A percentile compares a stretch with the other conserved stretches of the same genome.
Conservation (phyloP, 1,284 basidiomycete genomes). For the Ustilago vetiveriae region DNA sequence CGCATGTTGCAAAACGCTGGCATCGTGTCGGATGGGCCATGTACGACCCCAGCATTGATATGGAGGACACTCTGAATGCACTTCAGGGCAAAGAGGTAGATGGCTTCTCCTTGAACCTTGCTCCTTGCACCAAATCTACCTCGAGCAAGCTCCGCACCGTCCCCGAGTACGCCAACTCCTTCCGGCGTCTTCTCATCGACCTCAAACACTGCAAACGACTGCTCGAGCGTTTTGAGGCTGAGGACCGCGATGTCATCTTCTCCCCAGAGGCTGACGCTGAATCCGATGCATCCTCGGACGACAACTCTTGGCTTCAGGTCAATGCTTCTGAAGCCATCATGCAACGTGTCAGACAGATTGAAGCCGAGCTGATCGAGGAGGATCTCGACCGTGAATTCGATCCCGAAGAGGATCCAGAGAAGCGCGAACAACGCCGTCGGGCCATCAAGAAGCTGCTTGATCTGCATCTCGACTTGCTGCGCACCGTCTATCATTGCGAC, state of each 20-base stretch:
- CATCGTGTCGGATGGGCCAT: slow-evolving; percentile 60
- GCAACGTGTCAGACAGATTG: slow-evolving; percentile 25
- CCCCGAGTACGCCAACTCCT: slow-evolving; percentile 53
- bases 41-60: slow-evolving; percentile 53
- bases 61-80: slow-evolving; percentile 43
- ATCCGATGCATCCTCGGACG: slow-evolving; percentile 6
- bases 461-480: slow-evolving; percentile 58
- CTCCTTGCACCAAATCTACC: slow-evolving; percentile 50
- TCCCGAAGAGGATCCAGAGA: slow-evolving; percentile 25
- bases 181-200: slow-evolving; percentile 53
- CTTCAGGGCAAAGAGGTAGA: slow-evolving; percentile 52
- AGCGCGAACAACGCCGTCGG: slow-evolving; percentile 34
- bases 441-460: slow-evolving; percentile 59
- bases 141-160: slow-evolving; percentile 55
- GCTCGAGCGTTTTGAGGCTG: slow-evolving; percentile 41
- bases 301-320: slow-evolving; percentile 34
- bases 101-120: slow-evolving; percentile 54
- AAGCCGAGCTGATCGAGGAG: slow-evolving; percentile 17
- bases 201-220: slow-evolving; percentile 52
- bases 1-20: slow-evolving; percentile 54
- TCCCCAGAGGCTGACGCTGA: slow-evolving; percentile 15
- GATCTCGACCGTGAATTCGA: slow-evolving; percentile 42
- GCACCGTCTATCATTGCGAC: slow-evolving; percentile 61
- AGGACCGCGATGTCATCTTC: slow-evolving; percentile 54
- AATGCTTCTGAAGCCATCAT: slow-evolving; percentile 40